Conservation (phyloP, 164 flowering plant species). For the Kingdonia uniflora region DNA sequence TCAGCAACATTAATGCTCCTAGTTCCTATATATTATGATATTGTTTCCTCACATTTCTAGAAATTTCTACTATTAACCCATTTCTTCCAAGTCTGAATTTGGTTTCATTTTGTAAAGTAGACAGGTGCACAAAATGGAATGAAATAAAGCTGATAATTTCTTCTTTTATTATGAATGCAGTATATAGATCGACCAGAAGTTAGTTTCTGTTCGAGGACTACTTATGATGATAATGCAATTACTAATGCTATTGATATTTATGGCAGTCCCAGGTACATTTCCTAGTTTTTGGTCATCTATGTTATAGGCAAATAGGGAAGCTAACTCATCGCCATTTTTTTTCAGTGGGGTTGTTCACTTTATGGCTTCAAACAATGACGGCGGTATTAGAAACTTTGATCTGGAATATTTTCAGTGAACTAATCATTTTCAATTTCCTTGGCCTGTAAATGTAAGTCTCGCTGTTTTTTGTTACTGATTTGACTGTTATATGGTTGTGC, state of each 20-base stretch:
- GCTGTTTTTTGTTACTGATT: not conserved
- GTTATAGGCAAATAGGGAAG: no score
- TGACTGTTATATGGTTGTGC: no score
- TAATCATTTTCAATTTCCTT: conserved; percentile 39
- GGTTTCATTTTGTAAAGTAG: no score
- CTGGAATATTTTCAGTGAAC: conserved; percentile 37
- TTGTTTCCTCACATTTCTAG: no score
- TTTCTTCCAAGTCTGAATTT: no score
- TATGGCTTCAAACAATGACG: conserved; percentile 51
- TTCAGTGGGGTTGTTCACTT: conserved; percentile 68
- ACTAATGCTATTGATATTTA: conserved; percentile 97
- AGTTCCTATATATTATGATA: no score
- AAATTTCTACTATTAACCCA: no score
- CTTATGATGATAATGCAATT: conserved; percentile 90
- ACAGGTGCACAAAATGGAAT: no score
- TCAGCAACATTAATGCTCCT: no score
- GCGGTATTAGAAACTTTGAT: conserved; percentile 44
- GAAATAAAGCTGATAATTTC: not conserved
- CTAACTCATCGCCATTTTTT: conserved; percentile 5
- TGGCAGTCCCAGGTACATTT: conserved; percentile 39
- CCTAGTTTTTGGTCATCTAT: conserved; percentile 2
- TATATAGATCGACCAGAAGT: conserved; percentile 74
- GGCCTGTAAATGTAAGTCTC: conserved; percentile 70
- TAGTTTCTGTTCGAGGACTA: conserved; percentile 76
- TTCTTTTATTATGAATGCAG: conserved; percentile 30